Conservation (phyloP, 1,139 yeast genomes). For the Sugiyamaella grinbergsii region DNA sequence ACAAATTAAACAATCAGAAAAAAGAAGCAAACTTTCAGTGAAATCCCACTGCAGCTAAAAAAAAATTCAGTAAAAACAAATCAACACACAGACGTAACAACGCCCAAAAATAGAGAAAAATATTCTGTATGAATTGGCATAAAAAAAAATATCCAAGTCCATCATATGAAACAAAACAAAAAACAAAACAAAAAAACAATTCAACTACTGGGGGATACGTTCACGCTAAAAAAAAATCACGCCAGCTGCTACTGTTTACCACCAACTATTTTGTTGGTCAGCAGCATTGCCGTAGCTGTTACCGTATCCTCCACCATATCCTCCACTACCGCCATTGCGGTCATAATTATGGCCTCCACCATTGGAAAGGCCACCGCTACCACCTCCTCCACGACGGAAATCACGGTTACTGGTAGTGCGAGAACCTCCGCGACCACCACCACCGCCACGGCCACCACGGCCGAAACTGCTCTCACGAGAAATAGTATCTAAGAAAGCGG, state of each 20-base stretch:
- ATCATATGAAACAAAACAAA: slow-evolving; percentile 5
- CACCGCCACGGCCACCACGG: slow-evolving; percentile 57
- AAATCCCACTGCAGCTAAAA: no score
- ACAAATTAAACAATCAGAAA: slow-evolving; percentile 24
- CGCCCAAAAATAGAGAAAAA: slow-evolving; percentile 18
- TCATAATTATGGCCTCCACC: slow-evolving; percentile 41
- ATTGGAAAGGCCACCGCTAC: slow-evolving; percentile 39
- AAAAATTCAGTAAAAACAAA: slow-evolving; percentile 18
- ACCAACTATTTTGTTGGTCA: slow-evolving; percentile 33
- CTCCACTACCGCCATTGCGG: slow-evolving; percentile 32
- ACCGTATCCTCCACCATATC: slow-evolving; percentile 17
- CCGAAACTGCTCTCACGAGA: slow-evolving; percentile 76
- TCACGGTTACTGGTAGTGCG: slow-evolving; percentile 42
- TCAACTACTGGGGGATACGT: slow-evolving; percentile 1
- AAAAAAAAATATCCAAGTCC: not conserved
- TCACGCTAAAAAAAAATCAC: no score
- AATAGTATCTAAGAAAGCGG: slow-evolving; percentile 78
- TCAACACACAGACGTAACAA: slow-evolving; percentile 14
- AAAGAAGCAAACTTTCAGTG: slow-evolving; percentile 25
- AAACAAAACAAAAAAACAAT: slow-evolving; percentile 7
- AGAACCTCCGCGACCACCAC: slow-evolving; percentile 56
- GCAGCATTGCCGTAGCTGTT: slow-evolving; percentile 29
- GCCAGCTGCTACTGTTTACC: slow-evolving; percentile 32
- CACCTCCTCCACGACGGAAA: slow-evolving; percentile 41
- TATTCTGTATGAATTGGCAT: no score